Evolutionary conservation across 257 asterid species (phyloP).

Genomic region (Thymus mandschuricus): DNA sequence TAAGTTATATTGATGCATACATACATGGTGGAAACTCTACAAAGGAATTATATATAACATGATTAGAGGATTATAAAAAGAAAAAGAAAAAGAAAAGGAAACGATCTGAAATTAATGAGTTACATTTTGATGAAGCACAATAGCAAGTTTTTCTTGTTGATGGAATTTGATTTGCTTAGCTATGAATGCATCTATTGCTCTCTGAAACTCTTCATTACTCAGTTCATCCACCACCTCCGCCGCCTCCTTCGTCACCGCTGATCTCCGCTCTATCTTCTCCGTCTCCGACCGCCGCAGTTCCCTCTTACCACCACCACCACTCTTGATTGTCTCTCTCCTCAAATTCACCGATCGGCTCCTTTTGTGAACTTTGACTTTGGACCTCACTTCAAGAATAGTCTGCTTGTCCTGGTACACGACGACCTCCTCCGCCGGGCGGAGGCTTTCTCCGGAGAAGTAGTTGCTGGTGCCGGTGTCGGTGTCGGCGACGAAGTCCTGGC

Average conservation of each 20-base stretch:
- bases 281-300: slow-evolving; percentile 63
- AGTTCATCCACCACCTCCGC: slow-evolving; percentile 48
- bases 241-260: slow-evolving; percentile 12
- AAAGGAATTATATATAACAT: neutral
- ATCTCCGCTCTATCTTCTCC: slow-evolving; percentile 38
- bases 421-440: slow-evolving; percentile 34
- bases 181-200: slow-evolving; percentile 69
- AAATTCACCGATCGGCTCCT: slow-evolving; percentile 38
- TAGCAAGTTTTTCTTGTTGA: slow-evolving; percentile 60
- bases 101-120: neutral
- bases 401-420: slow-evolving; percentile 52
- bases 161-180: slow-evolving; percentile 81
- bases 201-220: slow-evolving; percentile 82
- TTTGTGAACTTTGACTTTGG: slow-evolving; percentile 24
- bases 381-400: slow-evolving; percentile 35
- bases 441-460: neutral
- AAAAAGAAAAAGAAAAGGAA: too few relatives aligned
- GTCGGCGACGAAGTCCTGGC: slow-evolving; percentile 34
- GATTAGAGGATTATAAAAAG: too few relatives aligned
- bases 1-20: too few relatives aligned
- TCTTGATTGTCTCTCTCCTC: slow-evolving; percentile 8
- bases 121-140: slow-evolving; percentile 49
- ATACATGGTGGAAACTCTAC: neutral
- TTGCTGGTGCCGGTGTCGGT: neutral
- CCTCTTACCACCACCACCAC: slow-evolving; percentile 27